Evolutionary conservation across 768 basidiomycete species (phyloP).

Genomic region (Rhizopogon sp.): DNA sequence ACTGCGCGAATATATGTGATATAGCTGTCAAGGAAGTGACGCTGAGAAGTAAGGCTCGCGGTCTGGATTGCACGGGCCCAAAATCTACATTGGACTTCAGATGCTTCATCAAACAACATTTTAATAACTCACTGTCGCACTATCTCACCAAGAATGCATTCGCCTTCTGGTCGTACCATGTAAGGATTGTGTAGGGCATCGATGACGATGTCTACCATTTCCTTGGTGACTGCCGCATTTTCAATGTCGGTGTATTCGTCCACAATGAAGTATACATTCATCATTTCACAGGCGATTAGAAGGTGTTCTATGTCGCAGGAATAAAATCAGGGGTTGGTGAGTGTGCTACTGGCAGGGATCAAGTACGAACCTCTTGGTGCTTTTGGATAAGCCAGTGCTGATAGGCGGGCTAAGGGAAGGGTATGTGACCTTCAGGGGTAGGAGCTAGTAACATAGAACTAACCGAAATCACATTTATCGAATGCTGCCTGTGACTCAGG

Average conservation of each 20-base stretch:
- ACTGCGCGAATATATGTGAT: neutral
- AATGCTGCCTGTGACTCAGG: slow-evolving; percentile 34
- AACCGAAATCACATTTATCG: slow-evolving; percentile 37
- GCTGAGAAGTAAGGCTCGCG: slow-evolving; percentile 1
- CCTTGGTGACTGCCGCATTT: neutral
- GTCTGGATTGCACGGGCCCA: slow-evolving; percentile 3
- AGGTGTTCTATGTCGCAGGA: slow-evolving; percentile 8
- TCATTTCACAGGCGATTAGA: slow-evolving; percentile 25
- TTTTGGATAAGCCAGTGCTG: slow-evolving; percentile 3
- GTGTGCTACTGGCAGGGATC: no score
- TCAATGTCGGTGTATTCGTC: slow-evolving; percentile 27
- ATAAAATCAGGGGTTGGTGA: neutral
- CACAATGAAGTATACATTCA: slow-evolving; percentile 26
- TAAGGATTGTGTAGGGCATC: slow-evolving; percentile 4
- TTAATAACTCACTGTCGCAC: slow-evolving; percentile 3
- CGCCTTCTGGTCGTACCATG: slow-evolving; percentile 3
- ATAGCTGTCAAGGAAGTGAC: slow-evolving; percentile 4
- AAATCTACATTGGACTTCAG: neutral
- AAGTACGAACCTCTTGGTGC: neutral
- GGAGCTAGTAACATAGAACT: neutral
- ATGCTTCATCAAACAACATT: no score
- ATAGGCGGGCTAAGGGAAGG: neutral
- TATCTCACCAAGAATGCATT: slow-evolving; percentile 6
- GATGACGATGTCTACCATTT: slow-evolving; percentile 5
- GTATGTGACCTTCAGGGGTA: no score